phyloP scores from a whole-genome alignment of 768 basidiomycete genomes.

The Nevesoporus exiguus region DNA sequence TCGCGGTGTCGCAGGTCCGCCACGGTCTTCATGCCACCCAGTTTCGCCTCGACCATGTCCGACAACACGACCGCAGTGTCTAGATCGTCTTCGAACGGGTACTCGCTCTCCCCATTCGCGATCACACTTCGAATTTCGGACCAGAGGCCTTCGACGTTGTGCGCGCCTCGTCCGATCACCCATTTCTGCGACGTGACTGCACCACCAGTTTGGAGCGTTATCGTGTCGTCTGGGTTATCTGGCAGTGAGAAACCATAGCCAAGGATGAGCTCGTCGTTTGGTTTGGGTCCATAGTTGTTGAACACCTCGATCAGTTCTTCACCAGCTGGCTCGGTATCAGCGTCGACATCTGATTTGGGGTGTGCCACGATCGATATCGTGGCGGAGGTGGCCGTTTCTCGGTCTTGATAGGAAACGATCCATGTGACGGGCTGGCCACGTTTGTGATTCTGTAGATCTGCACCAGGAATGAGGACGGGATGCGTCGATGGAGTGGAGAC shows the following conservation, averaged over 20 bases:
- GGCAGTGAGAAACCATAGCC: constrained; percentile 87
- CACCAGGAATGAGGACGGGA: constrained; percentile 81
- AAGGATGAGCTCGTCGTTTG: constrained; percentile 85
- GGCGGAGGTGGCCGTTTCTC: constrained; percentile 17
- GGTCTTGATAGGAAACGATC: constrained; percentile 48
- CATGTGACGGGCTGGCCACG: constrained; percentile 81
- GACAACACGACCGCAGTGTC: constrained; percentile 63
- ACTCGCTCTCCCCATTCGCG: constrained; percentile 16
- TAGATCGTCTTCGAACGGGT: constrained; percentile 57
- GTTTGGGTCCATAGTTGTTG: constrained; percentile 92
- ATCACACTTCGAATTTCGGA: constrained; percentile 41
- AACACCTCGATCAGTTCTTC: constrained; percentile 46
- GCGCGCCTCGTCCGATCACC: constrained; percentile 59
- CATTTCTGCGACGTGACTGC: constrained; percentile 40
- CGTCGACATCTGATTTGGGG: constrained; percentile 22
- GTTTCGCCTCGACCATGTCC: constrained; percentile 59
- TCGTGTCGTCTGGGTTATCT: constrained; percentile 82
- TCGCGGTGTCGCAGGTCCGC: constrained; percentile 14
- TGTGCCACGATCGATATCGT: constrained; percentile 65
- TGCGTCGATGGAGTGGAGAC: constrained; percentile 49
- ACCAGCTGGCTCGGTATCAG: constrained; percentile 20
- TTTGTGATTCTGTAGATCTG: constrained; percentile 85
- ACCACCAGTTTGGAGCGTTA: constrained; percentile 74
- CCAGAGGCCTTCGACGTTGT: constrained; percentile 60
- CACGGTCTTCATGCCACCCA: constrained; percentile 47